phyloP scores from a whole-genome alignment of 2,329 filamentous ascomycete genomes.

The Kalaharituber pfeilii region DNA sequence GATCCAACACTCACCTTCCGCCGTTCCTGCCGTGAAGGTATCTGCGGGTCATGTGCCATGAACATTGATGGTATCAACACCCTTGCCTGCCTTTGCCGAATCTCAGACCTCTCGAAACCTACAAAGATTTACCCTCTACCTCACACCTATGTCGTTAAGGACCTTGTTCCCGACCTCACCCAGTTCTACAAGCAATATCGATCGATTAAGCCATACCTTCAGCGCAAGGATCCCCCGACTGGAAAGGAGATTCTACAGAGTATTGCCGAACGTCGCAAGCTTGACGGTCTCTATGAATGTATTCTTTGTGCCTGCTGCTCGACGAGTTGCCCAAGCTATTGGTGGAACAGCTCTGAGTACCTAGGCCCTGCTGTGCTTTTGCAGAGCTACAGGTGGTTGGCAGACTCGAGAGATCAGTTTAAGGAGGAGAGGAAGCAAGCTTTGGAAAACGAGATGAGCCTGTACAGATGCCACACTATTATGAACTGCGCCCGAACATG shows the following conservation, averaged over 20 bases:
- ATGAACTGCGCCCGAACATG: constrained; percentile 90
- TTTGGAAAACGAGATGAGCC: constrained; percentile 94
- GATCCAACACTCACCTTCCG: constrained; percentile 94
- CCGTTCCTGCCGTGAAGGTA: constrained; percentile 90
- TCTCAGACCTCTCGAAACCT: constrained; percentile 62
- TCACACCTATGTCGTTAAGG: constrained; percentile 98
- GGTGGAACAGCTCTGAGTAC: constrained; percentile 99
- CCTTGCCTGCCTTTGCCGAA: constrained; percentile 89
- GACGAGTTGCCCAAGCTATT: constrained; percentile 98
- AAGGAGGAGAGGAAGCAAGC: constrained; percentile 73
- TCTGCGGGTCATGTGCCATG: constrained; percentile 98
- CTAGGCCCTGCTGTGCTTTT: constrained; percentile 90
- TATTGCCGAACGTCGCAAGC: constrained; percentile 84
- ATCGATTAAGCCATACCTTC: constrained; percentile 96
- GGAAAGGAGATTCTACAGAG: constrained; percentile 84
- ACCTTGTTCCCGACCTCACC: constrained; percentile 91
- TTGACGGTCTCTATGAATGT: constrained; percentile 96
- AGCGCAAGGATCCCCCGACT: constrained; percentile 71
- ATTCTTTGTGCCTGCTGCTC: constrained; percentile 99
- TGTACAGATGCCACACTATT: constrained; percentile 98
- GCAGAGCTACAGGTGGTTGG: constrained; percentile 88
- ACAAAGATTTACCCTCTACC: constrained; percentile 94
- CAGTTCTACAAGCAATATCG: constrained; percentile 99
- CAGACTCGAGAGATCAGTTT: constrained; percentile 83
- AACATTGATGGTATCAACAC: constrained; percentile 99